phyloP scores from a whole-genome alignment of 2,329 filamentous ascomycete genomes.

The Nectriaceae sp. region DNA sequence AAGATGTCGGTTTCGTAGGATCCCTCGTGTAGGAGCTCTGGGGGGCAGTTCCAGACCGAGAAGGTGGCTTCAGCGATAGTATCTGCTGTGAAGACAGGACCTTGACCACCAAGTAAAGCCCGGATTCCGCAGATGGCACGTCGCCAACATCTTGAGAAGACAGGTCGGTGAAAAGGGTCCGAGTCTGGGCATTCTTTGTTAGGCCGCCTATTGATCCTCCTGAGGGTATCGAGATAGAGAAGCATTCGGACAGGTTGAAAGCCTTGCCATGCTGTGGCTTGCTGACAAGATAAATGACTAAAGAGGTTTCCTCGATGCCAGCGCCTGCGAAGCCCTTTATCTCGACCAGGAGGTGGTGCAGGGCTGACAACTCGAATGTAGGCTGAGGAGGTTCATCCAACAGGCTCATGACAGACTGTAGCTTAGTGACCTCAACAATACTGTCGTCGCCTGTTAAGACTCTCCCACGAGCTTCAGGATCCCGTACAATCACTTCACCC shows the following conservation, averaged over 20 bases:
- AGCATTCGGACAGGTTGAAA: conserved; percentile 78
- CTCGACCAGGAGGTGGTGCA: conserved; percentile 83
- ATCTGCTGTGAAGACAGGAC: conserved; percentile 64
- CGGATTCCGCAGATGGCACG: conserved; percentile 62
- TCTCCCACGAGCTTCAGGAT: conserved; percentile 78
- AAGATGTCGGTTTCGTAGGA: conserved; percentile 48
- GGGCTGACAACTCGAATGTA: conserved; percentile 65
- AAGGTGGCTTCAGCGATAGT: conserved; percentile 46
- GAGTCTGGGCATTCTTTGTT: conserved; percentile 67
- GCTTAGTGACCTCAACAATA: conserved; percentile 82
- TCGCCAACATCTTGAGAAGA: conserved; percentile 73
- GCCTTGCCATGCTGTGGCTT: conserved; percentile 66
- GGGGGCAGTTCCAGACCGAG: conserved; percentile 51
- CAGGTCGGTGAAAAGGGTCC: conserved; percentile 86
- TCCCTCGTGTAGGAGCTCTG: conserved; percentile 47
- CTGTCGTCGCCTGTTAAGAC: conserved; percentile 92
- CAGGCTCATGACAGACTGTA: conserved; percentile 96
- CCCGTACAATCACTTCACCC: conserved; percentile 92
- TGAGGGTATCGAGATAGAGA: conserved; percentile 74
- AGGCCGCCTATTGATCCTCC: conserved; percentile 70
- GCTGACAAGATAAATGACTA: conserved; percentile 77
- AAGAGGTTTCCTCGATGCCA: conserved; percentile 71
- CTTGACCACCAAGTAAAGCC: conserved; percentile 82
- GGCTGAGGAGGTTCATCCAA: conserved; percentile 78
- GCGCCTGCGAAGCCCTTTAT: conserved; percentile 80